A percentile compares a stretch with the other conserved stretches of the same genome.
Evolutionary conservation across 768 basidiomycete species (phyloP).

Genomic region (Lentinula lateritia): DNA sequence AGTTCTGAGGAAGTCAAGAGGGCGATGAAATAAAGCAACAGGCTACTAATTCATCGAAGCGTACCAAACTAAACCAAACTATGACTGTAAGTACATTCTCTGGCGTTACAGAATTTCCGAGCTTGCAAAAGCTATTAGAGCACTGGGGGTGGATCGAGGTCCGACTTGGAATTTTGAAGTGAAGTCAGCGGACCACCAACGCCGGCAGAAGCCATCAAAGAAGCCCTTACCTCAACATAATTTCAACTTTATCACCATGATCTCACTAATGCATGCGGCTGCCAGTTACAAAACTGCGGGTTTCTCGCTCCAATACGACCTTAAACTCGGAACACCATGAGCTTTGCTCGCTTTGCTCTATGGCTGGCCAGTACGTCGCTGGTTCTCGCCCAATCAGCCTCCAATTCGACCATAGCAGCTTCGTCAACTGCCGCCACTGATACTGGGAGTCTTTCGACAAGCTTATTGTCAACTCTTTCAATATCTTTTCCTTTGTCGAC

Average conservation of each 20-base stretch:
- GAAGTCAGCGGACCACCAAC: background rate
- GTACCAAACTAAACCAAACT: too few relatives aligned
- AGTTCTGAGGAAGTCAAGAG: too few relatives aligned
- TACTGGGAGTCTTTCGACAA: background rate
- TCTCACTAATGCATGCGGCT: background rate
- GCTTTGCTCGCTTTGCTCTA: background rate
- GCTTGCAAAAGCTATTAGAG: too few relatives aligned
- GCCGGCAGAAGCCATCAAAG: background rate
- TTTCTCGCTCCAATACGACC: background rate
- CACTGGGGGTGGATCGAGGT: too few relatives aligned
- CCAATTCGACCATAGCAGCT: background rate
- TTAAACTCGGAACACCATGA: background rate
- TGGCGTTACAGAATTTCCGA: too few relatives aligned
- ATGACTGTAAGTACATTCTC: too few relatives aligned
- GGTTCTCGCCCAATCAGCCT: background rate
- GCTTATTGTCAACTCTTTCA: background rate
- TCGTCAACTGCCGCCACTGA: background rate
- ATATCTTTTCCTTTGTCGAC: background rate
- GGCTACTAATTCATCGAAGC: too few relatives aligned
- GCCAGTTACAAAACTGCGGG: background rate
- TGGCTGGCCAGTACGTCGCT: constrained; percentile 3
- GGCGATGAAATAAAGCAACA: too few relatives aligned
- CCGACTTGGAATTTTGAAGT: too few relatives aligned
- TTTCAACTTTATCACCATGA: background rate
- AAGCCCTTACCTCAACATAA: background rate